Conservation (phyloP, 176 grass and related monocot species). For the Pontederia crassipes region DNA sequence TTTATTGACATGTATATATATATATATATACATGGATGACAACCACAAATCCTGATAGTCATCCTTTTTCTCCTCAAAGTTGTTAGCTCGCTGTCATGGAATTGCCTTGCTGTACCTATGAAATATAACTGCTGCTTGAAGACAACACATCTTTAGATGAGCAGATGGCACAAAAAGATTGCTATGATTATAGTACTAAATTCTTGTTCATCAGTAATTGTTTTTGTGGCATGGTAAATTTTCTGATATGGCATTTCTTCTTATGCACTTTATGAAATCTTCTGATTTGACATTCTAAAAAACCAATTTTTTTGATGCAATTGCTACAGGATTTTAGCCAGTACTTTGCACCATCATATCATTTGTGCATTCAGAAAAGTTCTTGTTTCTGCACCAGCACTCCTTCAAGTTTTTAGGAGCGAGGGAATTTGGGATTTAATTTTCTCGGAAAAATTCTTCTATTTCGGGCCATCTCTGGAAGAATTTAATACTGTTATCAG, state of each 20-base stretch:
- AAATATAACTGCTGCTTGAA: too few species aligned
- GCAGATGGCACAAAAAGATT: too few species aligned
- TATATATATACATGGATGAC: too few species aligned
- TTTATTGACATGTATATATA: too few species aligned
- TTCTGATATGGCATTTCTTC: not conserved
- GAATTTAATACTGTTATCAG: conserved; percentile 21
- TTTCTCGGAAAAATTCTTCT: conserved; percentile 95
- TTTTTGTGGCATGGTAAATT: too few species aligned
- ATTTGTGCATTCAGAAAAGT: conserved; percentile 83
- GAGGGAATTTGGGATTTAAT: conserved; percentile 91
- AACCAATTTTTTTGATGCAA: conserved; percentile 3
- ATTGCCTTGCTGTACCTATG: too few species aligned
- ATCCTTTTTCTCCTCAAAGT: too few species aligned
- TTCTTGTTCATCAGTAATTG: too few species aligned
- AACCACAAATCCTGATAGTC: too few species aligned
- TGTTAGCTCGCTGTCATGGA: too few species aligned
- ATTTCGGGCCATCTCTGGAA: conserved; percentile 49
- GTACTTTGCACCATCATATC: conserved; percentile 75
- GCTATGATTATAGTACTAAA: too few species aligned
- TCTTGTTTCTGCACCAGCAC: conserved; percentile 79
- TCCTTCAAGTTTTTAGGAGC: conserved; percentile 68
- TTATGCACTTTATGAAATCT: not conserved
- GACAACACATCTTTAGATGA: too few species aligned
- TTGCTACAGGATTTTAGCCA: conserved; percentile 74
- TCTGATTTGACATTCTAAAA: conserved; percentile 1